These are phyloP conservation scores for Myriosclerotinia duriaeana DNA, from an alignment of 2,329 filamentous ascomycete species.

Conservation along the genomic window DNA sequence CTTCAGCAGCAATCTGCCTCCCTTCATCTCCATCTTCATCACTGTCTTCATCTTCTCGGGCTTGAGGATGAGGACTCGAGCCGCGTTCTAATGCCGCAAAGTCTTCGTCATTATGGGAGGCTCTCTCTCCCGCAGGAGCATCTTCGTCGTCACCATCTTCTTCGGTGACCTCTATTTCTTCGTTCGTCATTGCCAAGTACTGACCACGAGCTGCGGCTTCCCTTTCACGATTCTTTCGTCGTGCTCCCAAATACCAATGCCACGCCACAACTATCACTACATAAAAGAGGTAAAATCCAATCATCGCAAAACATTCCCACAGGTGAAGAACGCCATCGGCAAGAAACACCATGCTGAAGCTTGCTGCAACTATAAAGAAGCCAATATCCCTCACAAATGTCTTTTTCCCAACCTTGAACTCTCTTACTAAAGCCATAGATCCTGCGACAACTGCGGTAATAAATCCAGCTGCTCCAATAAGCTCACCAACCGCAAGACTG, in stretches of 20 bases:
- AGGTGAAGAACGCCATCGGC: conserved; percentile 78
- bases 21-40: conserved; percentile 58
- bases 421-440: conserved; percentile 94
- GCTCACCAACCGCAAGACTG: conserved; percentile 92
- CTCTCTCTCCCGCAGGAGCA: conserved; percentile 42
- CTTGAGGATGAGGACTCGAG: conserved; percentile 45
- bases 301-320: conserved; percentile 91
- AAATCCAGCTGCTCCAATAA: conserved; percentile 92
- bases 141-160: conserved; percentile 62
- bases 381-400: conserved; percentile 89
- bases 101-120: conserved; percentile 36
- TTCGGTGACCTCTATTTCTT: conserved; percentile 60
- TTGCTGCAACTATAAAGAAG: conserved; percentile 86
- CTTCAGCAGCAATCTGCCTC: conserved; percentile 71
- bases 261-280: conserved; percentile 83
- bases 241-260: conserved; percentile 79
- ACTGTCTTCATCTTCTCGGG: conserved; percentile 42
- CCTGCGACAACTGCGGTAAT: conserved; percentile 96
- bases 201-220: conserved; percentile 74
- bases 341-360: conserved; percentile 84
- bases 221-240: conserved; percentile 58
- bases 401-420: conserved; percentile 85
- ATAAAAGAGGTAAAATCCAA: conserved; percentile 87
- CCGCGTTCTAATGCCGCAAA: conserved; percentile 38
- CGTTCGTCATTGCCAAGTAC: conserved; percentile 59